Evolutionary conservation across 2,329 filamentous ascomycete genomes (phyloP).

Genomic region (Claviceps capensis): DNA sequence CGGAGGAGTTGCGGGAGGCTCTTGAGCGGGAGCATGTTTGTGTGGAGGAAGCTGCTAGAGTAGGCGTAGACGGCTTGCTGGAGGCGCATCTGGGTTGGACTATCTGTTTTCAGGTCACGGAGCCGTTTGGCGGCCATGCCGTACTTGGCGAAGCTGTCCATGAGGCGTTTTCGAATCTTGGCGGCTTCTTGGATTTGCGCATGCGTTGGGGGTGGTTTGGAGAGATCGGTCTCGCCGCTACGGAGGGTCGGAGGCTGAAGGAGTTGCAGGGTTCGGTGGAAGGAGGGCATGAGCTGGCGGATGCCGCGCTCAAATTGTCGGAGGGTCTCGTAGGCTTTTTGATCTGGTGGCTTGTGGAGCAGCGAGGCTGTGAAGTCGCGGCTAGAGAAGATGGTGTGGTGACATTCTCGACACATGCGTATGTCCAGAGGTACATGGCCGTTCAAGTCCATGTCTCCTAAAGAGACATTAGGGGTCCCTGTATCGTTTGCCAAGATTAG

Average conservation of each 20-base stretch:
- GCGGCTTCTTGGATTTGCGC: constrained; percentile 72
- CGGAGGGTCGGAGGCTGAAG: constrained; percentile 45
- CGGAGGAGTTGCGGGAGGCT: constrained; percentile 53
- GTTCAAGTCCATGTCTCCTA: constrained; percentile 24
- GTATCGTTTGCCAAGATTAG: neutral
- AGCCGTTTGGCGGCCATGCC: constrained; percentile 69
- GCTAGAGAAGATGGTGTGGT: constrained; percentile 43
- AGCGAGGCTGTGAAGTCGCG: constrained; percentile 66
- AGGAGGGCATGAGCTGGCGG: constrained; percentile 63
- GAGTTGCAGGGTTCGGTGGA: constrained; percentile 61
- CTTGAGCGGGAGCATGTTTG: constrained; percentile 83
- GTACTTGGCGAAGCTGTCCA: constrained; percentile 81
- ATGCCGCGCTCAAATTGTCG: constrained; percentile 83
- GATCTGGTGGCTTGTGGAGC: constrained; percentile 54
- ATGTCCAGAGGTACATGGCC: constrained; percentile 60
- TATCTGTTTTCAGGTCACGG: constrained; percentile 62
- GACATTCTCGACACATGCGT: constrained; percentile 87
- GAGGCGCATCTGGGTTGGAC: constrained; percentile 56
- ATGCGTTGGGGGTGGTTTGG: constrained; percentile 34
- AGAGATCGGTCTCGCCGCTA: constrained; percentile 22
- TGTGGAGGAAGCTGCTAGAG: constrained; percentile 69
- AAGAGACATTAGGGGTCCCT: constrained; percentile 18
- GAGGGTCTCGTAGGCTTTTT: constrained; percentile 71
- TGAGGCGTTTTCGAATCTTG: constrained; percentile 78
- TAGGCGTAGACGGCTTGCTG: constrained; percentile 75